These are phyloP conservation scores for Paecilomyces sp. DNA, from an alignment of 2,329 filamentous ascomycete species.

Conservation along the genomic window DNA sequence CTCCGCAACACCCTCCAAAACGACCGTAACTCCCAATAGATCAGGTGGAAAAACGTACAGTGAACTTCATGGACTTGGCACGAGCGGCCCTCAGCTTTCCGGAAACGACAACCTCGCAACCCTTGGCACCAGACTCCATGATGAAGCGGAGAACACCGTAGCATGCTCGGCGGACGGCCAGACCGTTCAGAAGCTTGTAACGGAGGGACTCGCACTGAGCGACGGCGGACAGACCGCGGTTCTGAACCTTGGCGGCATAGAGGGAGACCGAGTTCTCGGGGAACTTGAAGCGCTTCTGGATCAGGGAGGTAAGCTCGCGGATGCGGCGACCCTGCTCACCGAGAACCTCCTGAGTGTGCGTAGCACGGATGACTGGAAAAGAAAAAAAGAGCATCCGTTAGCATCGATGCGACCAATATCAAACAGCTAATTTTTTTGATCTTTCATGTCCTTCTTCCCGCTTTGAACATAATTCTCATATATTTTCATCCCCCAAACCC, in stretches of 20 bases:
- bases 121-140: constrained; percentile 99
- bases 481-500: constrained; percentile 4
- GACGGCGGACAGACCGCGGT: constrained; percentile 98
- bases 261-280: constrained; percentile 99
- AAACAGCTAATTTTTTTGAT: constrained; percentile 4
- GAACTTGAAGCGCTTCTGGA: constrained; percentile 99
- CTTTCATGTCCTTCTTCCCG: constrained; percentile 1
- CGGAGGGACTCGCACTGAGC: constrained; percentile 99
- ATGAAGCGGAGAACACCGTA: constrained; percentile 99
- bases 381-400: constrained; percentile 22
- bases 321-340: constrained; percentile 99
- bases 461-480: constrained; percentile 4
- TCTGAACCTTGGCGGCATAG: constrained; percentile 99
- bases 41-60: constrained; percentile 49
- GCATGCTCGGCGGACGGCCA: constrained; percentile 96
- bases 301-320: constrained; percentile 98
- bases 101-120: constrained; percentile 98
- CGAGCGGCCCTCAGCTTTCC: constrained; percentile 98
- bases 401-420: constrained; percentile 13
- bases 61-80: constrained; percentile 99
- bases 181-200: constrained; percentile 99
- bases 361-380: constrained; percentile 80
- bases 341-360: constrained; percentile 99
- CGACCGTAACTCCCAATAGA: background rate
- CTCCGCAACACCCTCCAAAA: background rate